These are phyloP conservation scores for Venturia asperata DNA, from an alignment of 2,329 filamentous ascomycete genomes.

Conservation along the genomic window DNA sequence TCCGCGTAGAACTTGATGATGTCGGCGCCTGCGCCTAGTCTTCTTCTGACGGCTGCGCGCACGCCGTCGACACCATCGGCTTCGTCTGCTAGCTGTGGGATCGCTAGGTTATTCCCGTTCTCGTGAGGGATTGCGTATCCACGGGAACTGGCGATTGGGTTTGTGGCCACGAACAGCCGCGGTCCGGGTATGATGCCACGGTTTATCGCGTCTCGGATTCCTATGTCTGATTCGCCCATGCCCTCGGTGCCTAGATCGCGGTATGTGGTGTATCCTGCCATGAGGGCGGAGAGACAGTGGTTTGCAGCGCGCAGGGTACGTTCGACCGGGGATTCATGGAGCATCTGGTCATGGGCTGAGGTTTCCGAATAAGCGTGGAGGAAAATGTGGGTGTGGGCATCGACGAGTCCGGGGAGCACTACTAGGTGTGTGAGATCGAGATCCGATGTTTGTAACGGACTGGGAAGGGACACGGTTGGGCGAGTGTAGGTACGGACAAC, in stretches of 20 bases:
- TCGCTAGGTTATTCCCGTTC: neutral
- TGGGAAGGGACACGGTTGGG: neutral
- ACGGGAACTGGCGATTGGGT: neutral
- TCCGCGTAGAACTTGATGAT: slow-evolving; percentile 32
- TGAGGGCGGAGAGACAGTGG: neutral
- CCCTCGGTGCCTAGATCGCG: slow-evolving; percentile 12
- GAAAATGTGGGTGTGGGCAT: neutral
- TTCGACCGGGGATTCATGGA: slow-evolving; percentile 2
- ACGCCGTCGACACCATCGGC: slow-evolving; percentile 43
- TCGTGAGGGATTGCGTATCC: neutral
- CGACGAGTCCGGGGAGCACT: neutral
- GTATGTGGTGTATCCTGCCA: slow-evolving; percentile 13
- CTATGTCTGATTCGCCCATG: slow-evolving; percentile 1
- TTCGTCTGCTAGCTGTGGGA: neutral
- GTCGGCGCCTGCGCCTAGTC: slow-evolving; percentile 30
- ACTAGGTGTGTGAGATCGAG: neutral
- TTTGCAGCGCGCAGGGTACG: slow-evolving; percentile 8
- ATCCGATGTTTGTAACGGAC: neutral
- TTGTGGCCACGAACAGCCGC: neutral
- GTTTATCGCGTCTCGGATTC: slow-evolving; percentile 7
- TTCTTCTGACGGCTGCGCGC: slow-evolving; percentile 26
- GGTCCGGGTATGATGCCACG: slow-evolving; percentile 6
- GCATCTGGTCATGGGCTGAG: neutral
- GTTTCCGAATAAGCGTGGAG: slow-evolving; percentile 3
- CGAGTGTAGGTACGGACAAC: neutral